A percentile compares a stretch with the other conserved stretches of the same genome.
These are phyloP conservation scores for Candida sp. DNA, from an alignment of 1,139 yeast species.

Conservation along the genomic window DNA sequence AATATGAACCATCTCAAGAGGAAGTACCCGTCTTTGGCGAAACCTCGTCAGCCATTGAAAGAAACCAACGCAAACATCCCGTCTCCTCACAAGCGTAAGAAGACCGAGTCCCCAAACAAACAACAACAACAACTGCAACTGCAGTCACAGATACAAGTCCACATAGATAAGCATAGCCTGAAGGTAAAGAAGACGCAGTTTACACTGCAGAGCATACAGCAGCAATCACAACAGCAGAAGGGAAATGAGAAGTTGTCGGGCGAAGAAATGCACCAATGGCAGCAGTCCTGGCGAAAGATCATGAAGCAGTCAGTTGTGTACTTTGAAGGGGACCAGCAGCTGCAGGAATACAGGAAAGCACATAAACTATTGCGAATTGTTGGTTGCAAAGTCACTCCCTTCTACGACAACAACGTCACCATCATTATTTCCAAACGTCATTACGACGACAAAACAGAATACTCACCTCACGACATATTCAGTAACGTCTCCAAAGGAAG, in stretches of 20 bases:
- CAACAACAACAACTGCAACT: slow-evolving; percentile 9
- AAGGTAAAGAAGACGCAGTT: slow-evolving; percentile 2
- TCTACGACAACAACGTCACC: slow-evolving; percentile 80
- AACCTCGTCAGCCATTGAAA: slow-evolving; percentile 42
- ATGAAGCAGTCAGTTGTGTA: slow-evolving; percentile 78
- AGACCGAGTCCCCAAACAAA: slow-evolving; percentile 3
- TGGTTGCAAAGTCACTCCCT: slow-evolving; percentile 72
- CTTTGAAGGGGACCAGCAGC: slow-evolving; percentile 69
- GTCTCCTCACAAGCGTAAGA: slow-evolving; percentile 25
- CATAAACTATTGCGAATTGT: slow-evolving; percentile 56
- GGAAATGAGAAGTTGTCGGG: slow-evolving; percentile 37
- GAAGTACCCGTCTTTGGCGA: slow-evolving; percentile 16
- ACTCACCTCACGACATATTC: slow-evolving; percentile 64
- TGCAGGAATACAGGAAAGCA: slow-evolving; percentile 58
- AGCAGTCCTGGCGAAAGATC: slow-evolving; percentile 77
- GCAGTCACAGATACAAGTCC: slow-evolving; percentile 1
- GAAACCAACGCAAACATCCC: slow-evolving; percentile 49
- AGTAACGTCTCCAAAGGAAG: slow-evolving; percentile 62
- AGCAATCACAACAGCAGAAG: slow-evolving; percentile 13
- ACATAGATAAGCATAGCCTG: background rate
- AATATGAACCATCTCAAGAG: slow-evolving; percentile 11
- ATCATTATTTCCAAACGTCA: slow-evolving; percentile 75
- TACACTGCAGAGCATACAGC: slow-evolving; percentile 7
- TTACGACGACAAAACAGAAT: slow-evolving; percentile 23
- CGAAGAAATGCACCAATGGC: slow-evolving; percentile 74